These are phyloP conservation scores for Blastobotrys capitulatus DNA, from an alignment of 1,139 yeast species.

Conservation along the genomic window DNA sequence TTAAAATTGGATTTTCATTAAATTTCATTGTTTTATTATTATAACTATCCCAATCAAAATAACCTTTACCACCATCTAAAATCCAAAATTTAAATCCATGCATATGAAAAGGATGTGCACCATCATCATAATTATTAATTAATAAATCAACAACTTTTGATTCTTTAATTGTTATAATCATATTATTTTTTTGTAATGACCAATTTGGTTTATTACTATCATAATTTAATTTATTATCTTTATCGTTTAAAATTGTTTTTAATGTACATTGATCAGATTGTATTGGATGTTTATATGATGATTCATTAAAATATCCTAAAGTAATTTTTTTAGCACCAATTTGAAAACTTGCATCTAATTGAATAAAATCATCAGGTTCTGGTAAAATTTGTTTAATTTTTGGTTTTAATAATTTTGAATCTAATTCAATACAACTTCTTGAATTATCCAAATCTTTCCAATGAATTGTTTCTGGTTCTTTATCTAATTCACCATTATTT, in stretches of 20 bases:
- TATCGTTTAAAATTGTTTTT: neutral
- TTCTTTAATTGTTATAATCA: slow-evolving; percentile 38
- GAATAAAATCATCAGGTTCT: slow-evolving; percentile 21
- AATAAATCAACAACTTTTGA: slow-evolving; percentile 59
- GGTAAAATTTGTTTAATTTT: slow-evolving; percentile 26
- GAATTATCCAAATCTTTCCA: slow-evolving; percentile 30
- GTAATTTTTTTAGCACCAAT: slow-evolving; percentile 46
- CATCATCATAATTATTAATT: slow-evolving; percentile 71
- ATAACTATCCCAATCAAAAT: slow-evolving; percentile 41
- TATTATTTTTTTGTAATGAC: slow-evolving; percentile 26
- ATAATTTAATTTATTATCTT: neutral
- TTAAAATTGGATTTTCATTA: slow-evolving; percentile 34
- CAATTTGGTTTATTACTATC: slow-evolving; percentile 14
- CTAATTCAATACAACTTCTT: slow-evolving; percentile 33
- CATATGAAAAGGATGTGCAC: slow-evolving; percentile 89
- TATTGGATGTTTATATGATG: slow-evolving; percentile 43
- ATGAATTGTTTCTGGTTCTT: slow-evolving; percentile 20
- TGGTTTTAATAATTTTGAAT: slow-evolving; percentile 31
- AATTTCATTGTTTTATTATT: slow-evolving; percentile 37
- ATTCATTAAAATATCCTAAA: slow-evolving; percentile 46
- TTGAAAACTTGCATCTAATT: slow-evolving; percentile 34
- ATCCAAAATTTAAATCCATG: slow-evolving; percentile 85
- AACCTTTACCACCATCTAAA: slow-evolving; percentile 42
- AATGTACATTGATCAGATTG: neutral
- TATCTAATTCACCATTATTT: slow-evolving; percentile 15